A percentile compares a stretch with the other conserved stretches of the same genome.
Evolutionary conservation across 208 protist genomes (phyloP).

Genomic region (Acanthamoeba rhysodes): DNA sequence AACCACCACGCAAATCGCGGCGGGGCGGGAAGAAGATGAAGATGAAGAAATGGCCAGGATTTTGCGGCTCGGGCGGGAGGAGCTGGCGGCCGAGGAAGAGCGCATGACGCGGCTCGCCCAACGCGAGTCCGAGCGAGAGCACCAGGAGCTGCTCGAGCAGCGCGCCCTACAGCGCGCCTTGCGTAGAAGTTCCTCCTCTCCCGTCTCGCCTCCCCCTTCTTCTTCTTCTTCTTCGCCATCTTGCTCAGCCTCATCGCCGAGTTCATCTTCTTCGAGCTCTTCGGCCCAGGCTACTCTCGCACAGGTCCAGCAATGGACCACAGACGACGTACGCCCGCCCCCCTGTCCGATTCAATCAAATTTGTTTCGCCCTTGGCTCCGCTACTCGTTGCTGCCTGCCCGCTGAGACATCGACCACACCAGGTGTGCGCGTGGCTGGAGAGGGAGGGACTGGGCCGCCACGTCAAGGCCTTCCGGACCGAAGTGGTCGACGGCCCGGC

Average conservation of each 20-base stretch:
- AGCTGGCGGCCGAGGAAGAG: background rate
- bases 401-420: background rate
- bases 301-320: no score
- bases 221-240: background rate
- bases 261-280: no score
- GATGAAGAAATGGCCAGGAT: background rate
- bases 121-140: background rate
- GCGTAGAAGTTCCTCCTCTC: background rate
- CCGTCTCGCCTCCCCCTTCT: no score
- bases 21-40: background rate
- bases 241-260: no score
- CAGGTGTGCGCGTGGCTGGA: background rate
- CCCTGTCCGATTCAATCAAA: no score
- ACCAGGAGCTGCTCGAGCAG: background rate
- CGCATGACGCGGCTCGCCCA: background rate
- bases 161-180: background rate
- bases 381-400: background rate
- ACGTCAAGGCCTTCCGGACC: background rate
- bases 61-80: background rate
- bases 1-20: no score
- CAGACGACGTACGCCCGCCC: no score
- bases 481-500: background rate
- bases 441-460: background rate
- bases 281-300: no score
- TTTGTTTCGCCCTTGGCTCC: background rate